These are phyloP conservation scores for Geotrichum phurueaensis DNA, from an alignment of 1,139 yeast genomes.

Conservation along the genomic window DNA sequence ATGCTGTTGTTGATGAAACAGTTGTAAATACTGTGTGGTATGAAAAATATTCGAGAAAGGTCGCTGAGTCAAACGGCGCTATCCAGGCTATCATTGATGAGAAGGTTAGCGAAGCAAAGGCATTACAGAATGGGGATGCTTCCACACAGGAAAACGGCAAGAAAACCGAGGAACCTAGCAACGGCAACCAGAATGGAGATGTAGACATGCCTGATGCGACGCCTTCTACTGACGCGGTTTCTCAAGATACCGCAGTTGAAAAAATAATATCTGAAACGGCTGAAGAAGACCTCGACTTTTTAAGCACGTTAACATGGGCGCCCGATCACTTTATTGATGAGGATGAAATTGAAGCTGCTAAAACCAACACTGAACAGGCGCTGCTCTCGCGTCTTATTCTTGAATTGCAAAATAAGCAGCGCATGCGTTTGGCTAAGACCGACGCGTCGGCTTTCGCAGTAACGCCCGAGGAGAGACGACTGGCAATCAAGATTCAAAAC, in stretches of 20 bases:
- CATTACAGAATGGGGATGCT: constrained; percentile 10
- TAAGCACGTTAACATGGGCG: constrained; percentile 49
- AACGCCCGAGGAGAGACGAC: constrained; percentile 42
- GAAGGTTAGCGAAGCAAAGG: constrained; percentile 19
- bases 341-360: constrained; percentile 48
- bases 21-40: constrained; percentile 72
- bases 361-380: constrained; percentile 44
- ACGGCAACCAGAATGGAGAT: constrained; percentile 18
- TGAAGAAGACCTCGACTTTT: constrained; percentile 36
- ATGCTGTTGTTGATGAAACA: constrained; percentile 56
- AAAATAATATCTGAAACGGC: not conserved
- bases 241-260: constrained; percentile 14
- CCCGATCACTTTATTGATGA: constrained; percentile 48
- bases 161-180: constrained; percentile 16
- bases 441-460: constrained; percentile 35
- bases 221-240: constrained; percentile 5
- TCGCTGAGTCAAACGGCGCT: constrained; percentile 23
- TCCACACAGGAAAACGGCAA: not conserved
- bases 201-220: constrained; percentile 19
- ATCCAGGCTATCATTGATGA: constrained; percentile 14
- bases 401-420: constrained; percentile 59
- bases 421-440: constrained; percentile 45
- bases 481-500: constrained; percentile 48
- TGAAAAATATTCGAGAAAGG: constrained; percentile 49
- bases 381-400: constrained; percentile 53